Evolutionary conservation across 148 eudicot species (phyloP), one percentile per base, ranked within the genome.

Genomic region (Persicaria maculosa): DNA sequence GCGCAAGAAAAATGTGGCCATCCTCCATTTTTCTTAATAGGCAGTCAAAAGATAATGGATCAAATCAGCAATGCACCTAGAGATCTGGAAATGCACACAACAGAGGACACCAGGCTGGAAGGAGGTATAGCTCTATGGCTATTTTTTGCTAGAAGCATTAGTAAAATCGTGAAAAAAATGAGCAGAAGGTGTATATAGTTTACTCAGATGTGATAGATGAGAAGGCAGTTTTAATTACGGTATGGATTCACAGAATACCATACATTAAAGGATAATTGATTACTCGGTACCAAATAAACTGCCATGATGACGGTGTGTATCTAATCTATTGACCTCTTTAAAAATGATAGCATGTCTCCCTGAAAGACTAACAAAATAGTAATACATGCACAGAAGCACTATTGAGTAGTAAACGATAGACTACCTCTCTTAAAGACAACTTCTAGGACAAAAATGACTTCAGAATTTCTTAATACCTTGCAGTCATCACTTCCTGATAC

Each of bases 401-500:
- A 31, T 31, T 0, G 14, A 22, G 65, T 62, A 62, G 45, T 31
- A 65, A 40, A 65, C 15, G 46, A 65, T 4, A 65, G 19, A 40
- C n/a, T 65, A 40, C 19, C 70, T 19, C 62, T 9, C 36, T 57
- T 25, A 7, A 57, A 57, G 25, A 57, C 31, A 4, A 55, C 22
- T 54, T 54, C n/a, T 17, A 55, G 31, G 31, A 20, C 62, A n/a
- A 22, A 57, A 12, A 19, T 8, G 10, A 57, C 9, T 57, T 57
- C 2, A 17, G 17, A 9, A 47, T 36, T 1, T 71, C 14, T 61
- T 52, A 44, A 36, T 80, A 93, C 98, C 98, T 93, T 93, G 82
- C 97, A 93, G 78, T 93, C 98, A 78, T 93, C 98, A 81, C 98
- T 89, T 40, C 98, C 98, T 74, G 97, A 91, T 36, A 91, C 89